Evolutionary conservation across 805 yeast genomes (phyloP).

Genomic region (Teunomyces gatunensis): DNA sequence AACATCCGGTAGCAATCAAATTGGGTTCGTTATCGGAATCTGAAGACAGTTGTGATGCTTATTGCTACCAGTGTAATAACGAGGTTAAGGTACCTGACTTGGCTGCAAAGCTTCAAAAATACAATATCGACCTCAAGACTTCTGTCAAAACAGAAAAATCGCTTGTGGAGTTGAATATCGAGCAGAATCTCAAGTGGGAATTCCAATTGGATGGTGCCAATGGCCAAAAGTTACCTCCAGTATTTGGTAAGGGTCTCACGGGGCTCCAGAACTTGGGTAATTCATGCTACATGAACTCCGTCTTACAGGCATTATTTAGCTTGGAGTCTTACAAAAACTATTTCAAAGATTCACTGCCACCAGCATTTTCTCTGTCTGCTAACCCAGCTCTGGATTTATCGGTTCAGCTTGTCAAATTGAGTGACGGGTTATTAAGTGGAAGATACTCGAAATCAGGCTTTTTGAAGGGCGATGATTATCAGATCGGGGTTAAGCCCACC

Average conservation of each 20-base stretch:
- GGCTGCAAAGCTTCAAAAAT: conserved; percentile 46
- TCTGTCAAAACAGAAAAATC: conserved; percentile 80
- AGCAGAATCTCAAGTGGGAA: conserved; percentile 92
- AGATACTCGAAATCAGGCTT: conserved; percentile 62
- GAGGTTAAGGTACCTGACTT: conserved; percentile 76
- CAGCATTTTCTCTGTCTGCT: conserved; percentile 6
- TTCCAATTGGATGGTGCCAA: conserved; percentile 72
- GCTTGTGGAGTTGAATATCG: conserved; percentile 84
- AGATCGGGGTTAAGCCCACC: conserved; percentile 73
- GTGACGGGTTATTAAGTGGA: conserved; percentile 77
- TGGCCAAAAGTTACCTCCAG: conserved; percentile 62
- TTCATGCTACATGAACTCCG: conserved; percentile 86
- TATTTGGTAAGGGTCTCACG: conserved; percentile 74
- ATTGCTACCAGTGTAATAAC: conserved; percentile 86
- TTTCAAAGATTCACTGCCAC: conserved; percentile 35
- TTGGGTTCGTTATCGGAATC: conserved; percentile 84
- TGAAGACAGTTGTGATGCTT: conserved; percentile 62
- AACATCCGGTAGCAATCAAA: conserved; percentile 85
- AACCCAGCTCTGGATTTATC: conserved; percentile 60
- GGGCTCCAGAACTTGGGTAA: conserved; percentile 92
- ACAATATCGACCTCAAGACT: conserved; percentile 61
- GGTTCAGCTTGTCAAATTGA: conserved; percentile 76
- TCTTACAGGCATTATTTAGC: conserved; percentile 66
- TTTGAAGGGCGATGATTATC: conserved; percentile 49
- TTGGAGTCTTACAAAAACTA: conserved; percentile 35